Conservation (phyloP, 192 early-diverging fungal species). For the Podochytrium sp. region DNA sequence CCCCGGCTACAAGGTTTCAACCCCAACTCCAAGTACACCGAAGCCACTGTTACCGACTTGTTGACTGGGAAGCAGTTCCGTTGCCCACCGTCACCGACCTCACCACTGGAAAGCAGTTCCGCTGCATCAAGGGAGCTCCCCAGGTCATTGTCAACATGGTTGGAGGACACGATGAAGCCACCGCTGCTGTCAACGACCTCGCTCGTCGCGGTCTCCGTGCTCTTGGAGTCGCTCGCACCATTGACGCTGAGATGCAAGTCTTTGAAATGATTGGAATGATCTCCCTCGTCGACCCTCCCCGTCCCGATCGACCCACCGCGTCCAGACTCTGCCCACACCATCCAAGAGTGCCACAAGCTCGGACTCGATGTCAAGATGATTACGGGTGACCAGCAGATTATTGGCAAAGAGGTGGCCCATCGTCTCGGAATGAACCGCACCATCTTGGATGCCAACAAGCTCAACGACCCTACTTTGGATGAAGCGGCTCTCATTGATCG, state of each 20-base stretch:
- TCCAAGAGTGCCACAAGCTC: constrained; percentile 77
- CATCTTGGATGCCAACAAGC: constrained; percentile 82
- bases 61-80: no score
- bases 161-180: constrained; percentile 74
- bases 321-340: constrained; percentile 87
- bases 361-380: constrained; percentile 94
- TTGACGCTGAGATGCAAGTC: constrained; percentile 61
- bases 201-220: constrained; percentile 89
- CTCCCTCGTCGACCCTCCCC: constrained; percentile 88
- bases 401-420: constrained; percentile 89
- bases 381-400: constrained; percentile 94
- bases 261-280: constrained; percentile 93
- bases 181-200: constrained; percentile 79
- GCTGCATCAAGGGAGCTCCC: constrained; percentile 92
- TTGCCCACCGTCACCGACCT: no score
- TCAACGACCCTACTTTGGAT: constrained; percentile 69
- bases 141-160: constrained; percentile 84
- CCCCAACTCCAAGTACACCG: constrained; percentile 88
- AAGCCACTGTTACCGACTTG: constrained; percentile 80
- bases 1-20: constrained; percentile 98
- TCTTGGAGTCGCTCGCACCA: constrained; percentile 87
- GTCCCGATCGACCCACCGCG: no score
- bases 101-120: constrained; percentile 78
- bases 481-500: constrained; percentile 85
- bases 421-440: constrained; percentile 88